Evolutionary conservation across 352 stramenopile species (phyloP), one percentile per base, ranked within the genome.

Genomic region (Phytophthora europaea): DNA sequence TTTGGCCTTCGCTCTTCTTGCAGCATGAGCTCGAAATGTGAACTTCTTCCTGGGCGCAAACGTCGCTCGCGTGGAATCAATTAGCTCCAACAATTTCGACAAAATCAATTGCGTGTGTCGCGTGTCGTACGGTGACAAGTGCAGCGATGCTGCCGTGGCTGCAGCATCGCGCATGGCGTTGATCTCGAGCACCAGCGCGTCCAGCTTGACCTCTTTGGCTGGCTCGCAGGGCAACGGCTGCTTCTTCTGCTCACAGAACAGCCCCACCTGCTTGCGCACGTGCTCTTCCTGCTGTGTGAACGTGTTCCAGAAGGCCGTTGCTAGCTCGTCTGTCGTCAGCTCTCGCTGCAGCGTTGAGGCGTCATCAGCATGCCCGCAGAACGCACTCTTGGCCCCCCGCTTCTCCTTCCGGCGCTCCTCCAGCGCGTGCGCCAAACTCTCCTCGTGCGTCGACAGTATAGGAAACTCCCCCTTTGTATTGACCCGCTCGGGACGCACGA

Each of bases 41-140:
- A 97, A 97, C 67, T 95, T 96, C 73, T 96, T 96, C 40, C 92
- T 81, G 1, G 92, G 92, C 13, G 87, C 83, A 60, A 97, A 88
- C 4, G 79, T 81, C 63, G 78, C 65, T 3, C 89, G 82, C 5
- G 87, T 93, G 0, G 80, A 73, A 18, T 97, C 89, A 61, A 96
- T 88, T 22, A 89, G 54, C 22, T 92, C 82, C 50, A 87, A 54
- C 16, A 96, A 61, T 56, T 85, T 89, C 22, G 73, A 56, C 28
- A 94, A 45, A 56, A 94, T 90, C 23, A 89, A 45, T 63, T 96
- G 87, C 31, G 89, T 88, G 38, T 95, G 87, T 13, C 91, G 89
- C 56, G 90, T 90, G 62, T 97, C 91, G 56, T 97, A 97, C 43
- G 88, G 85, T n/a, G 90, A 93, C 45, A 97, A 69, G 67, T 86